Evolutionary conservation across 2,329 filamentous ascomycete genomes (phyloP), one percentile per base, ranked within the genome.

Genomic region (Phaeosphaeria sp.): DNA sequence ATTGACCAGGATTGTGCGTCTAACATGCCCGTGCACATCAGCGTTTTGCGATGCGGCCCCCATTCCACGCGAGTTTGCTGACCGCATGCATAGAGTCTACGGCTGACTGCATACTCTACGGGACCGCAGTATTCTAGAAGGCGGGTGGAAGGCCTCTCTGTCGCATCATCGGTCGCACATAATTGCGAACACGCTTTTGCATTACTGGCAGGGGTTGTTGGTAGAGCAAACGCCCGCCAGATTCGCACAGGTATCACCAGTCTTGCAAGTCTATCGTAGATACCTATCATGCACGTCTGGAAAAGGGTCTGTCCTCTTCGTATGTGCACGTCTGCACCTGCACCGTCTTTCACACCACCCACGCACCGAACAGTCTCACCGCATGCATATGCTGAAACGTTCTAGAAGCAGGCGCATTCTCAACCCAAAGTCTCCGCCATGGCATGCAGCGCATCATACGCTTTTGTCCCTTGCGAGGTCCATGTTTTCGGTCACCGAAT

Each of bases 381-480:
- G 20, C 41, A 18, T 43, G 20, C 41, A 43, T 43, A 43, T 43
- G 6, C 20, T 43, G 41, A 43, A 43, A 43, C 41, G 11, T 36
- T 36, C 30, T 36, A 13, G 30, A 36, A 36, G 30, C 9, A 11
- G 30, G 9, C 13, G 30, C 30, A 70, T 56, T 72, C 72, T 13
- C 10, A 15, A 44, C 18, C 42, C 30, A 36, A 27, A 9, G 25
- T 27, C 25, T 27, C 25, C 25, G 25, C 25, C 25, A 27, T 27
- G 25, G 25, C 25, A 27, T 9, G 25, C 25, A 27, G 25, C 9
- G 25, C 25, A 15, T 36, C 30, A 15, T 36, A 36, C 30, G 30
- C 9, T 9, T 27, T 27, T 27, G 25, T 27, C 25, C 25, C 25
- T 27, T 27, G 30, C 30, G 30, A 13, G 30, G 30, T 36, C 30